phyloP scores from a whole-genome alignment of 371 early-diverging fungal genomes.

The Catenaria anguillulae region DNA sequence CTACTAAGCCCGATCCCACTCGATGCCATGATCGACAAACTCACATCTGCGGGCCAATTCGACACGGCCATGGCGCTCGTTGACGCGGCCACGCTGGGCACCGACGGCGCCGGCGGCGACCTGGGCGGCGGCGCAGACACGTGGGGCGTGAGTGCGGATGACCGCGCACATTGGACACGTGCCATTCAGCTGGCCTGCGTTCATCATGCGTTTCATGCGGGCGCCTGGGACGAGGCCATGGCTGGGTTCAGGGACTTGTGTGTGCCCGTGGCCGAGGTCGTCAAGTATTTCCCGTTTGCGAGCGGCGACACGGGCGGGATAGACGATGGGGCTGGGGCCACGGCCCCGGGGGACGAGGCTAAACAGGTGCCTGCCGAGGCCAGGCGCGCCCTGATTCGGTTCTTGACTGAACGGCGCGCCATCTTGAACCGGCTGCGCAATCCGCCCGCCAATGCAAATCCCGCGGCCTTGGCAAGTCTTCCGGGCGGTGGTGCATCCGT shows the following conservation, averaged over 20 bases:
- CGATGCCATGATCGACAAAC: background rate
- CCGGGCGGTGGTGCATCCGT: too few species aligned
- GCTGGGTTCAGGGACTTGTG: constrained; percentile 4
- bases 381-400: background rate
- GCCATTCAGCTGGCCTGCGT: background rate
- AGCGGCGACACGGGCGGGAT: background rate
- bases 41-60: background rate
- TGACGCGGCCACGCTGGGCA: background rate
- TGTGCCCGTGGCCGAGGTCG: background rate
- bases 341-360: background rate
- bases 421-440: background rate
- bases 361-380: background rate
- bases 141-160: too few species aligned
- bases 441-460: background rate
- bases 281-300: background rate
- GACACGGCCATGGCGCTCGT: background rate
- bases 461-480: too few species aligned
- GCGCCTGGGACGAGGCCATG: background rate
- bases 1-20: background rate
- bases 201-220: background rate
- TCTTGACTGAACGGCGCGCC: background rate
- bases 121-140: too few species aligned
- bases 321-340: background rate
- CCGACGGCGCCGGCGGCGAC: too few species aligned
- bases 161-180: background rate